Conservation (phyloP, 1,284 basidiomycete genomes). For the Rhodotorula sp. region DNA sequence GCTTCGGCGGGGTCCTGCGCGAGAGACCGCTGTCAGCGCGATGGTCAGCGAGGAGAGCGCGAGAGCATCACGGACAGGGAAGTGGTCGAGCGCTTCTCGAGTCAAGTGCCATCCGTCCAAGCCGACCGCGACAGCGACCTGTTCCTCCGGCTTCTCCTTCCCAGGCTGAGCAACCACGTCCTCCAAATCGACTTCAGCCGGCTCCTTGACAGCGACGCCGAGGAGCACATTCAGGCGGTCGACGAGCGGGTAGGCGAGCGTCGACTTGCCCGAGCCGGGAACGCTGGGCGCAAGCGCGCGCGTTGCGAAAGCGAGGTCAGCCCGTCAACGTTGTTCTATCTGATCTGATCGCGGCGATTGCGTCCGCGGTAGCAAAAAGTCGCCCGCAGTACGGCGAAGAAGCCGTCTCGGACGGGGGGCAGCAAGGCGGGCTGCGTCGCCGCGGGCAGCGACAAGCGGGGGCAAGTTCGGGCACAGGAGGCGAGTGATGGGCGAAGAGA, state of each 20-base stretch:
- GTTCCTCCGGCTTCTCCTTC: constrained; percentile 11
- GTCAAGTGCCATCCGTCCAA: constrained; percentile 79
- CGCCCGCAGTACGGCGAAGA: too few species aligned
- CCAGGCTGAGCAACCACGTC: constrained; percentile 8
- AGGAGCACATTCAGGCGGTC: constrained; percentile 53
- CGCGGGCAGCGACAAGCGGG: too few species aligned
- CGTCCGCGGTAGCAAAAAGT: too few species aligned
- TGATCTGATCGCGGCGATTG: too few species aligned
- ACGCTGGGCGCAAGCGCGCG: constrained; percentile 59
- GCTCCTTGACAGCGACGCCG: constrained; percentile 6
- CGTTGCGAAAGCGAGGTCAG: constrained; percentile 45
- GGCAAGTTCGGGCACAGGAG: too few species aligned
- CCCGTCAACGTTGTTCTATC: too few species aligned
- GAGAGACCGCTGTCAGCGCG: too few species aligned
- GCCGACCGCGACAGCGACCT: constrained; percentile 61
- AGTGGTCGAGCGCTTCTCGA: constrained; percentile 59
- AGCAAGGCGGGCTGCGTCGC: too few species aligned
- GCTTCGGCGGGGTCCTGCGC: constrained; percentile 64
- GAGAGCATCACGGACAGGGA: constrained; percentile 55
- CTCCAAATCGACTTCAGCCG: constrained; percentile 4
- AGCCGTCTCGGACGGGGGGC: too few species aligned
- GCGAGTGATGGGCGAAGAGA: not conserved
- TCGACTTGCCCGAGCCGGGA: constrained; percentile 79
- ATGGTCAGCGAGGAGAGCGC: not conserved
- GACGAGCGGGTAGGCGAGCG: constrained; percentile 62